Conservation (phyloP, 2,329 filamentous ascomycete species). For the Penicillium sp. region DNA sequence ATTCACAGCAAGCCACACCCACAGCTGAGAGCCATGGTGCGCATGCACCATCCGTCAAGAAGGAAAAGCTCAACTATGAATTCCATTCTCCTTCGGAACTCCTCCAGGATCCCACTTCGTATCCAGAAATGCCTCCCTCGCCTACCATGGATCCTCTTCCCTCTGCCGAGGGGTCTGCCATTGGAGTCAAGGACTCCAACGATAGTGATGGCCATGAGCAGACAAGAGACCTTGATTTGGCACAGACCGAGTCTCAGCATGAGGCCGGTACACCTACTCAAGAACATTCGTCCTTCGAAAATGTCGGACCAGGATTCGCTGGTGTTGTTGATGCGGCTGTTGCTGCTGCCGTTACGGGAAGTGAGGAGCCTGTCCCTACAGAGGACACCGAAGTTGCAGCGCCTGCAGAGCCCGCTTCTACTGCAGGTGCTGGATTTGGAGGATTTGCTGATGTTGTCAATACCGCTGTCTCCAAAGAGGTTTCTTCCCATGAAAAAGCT, state of each 20-base stretch:
- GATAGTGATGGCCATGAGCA: conserved; percentile 19
- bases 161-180: conserved; percentile 30
- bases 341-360: conserved; percentile 16
- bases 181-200: conserved; percentile 22
- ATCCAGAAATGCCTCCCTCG: conserved; percentile 24
- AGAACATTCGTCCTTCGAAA: conserved; percentile 7
- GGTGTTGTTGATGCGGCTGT: conserved; percentile 25
- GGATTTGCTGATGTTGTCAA: conserved; percentile 19
- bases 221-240: conserved; percentile 7
- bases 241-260: conserved; percentile 17
- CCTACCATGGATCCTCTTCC: conserved; percentile 24
- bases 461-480: conserved; percentile 16
- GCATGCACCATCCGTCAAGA: conserved; percentile 23
- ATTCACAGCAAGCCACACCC: conserved; percentile 64
- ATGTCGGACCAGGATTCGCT: conserved; percentile 14
- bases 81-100: conserved; percentile 48
- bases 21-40: conserved; percentile 53
- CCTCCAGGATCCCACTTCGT: conserved; percentile 35
- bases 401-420: not conserved
- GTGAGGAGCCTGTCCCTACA: not conserved
- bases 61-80: conserved; percentile 43
- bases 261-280: conserved; percentile 10
- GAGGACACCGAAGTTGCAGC: conserved; percentile 3
- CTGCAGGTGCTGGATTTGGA: not conserved
- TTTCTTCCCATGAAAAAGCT: conserved; percentile 5